Percentiles rank a stretch among this genome's conserved stretches.
Conservation (phyloP, 805 yeast species). For the Candida odintsovae region DNA sequence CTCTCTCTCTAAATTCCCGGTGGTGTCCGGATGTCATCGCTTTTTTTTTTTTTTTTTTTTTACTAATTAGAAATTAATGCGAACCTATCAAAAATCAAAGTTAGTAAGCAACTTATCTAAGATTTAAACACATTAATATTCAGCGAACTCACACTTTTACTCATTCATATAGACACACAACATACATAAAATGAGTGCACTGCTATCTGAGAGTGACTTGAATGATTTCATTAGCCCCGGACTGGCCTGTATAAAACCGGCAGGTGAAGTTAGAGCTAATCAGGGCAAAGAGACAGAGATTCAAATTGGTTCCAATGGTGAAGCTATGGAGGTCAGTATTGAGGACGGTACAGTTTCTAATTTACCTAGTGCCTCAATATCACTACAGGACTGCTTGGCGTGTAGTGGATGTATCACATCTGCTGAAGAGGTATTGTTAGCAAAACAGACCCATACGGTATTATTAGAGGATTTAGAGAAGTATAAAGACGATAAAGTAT, state of each 20-base stretch:
- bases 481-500: constrained; percentile 31
- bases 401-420: constrained; percentile 97
- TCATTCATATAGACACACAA: not conserved
- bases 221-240: constrained; percentile 95
- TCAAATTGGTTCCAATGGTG: constrained; percentile 51
- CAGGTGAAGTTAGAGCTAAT: constrained; percentile 35
- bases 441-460: constrained; percentile 84
- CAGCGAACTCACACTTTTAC: not conserved
- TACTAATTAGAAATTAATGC: not conserved
- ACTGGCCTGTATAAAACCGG: constrained; percentile 90
- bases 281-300: constrained; percentile 38
- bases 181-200: constrained; percentile 65
- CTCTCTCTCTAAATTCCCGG: not conserved
- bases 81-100: not conserved
- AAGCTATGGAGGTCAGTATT: constrained; percentile 62
- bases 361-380: constrained; percentile 78
- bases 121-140: not conserved
- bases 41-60: not conserved
- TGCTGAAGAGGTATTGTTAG: constrained; percentile 90
- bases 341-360: constrained; percentile 40
- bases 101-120: not conserved
- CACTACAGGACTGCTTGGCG: constrained; percentile 89
- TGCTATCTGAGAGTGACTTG: constrained; percentile 81
- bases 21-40: not conserved
- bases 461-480: constrained; percentile 52